A percentile compares a stretch with the other conserved stretches of the same genome.
These are phyloP conservation scores for Beauveria bassiana DNA, from an alignment of 2,329 filamentous ascomycete genomes.

Conservation along the genomic window DNA sequence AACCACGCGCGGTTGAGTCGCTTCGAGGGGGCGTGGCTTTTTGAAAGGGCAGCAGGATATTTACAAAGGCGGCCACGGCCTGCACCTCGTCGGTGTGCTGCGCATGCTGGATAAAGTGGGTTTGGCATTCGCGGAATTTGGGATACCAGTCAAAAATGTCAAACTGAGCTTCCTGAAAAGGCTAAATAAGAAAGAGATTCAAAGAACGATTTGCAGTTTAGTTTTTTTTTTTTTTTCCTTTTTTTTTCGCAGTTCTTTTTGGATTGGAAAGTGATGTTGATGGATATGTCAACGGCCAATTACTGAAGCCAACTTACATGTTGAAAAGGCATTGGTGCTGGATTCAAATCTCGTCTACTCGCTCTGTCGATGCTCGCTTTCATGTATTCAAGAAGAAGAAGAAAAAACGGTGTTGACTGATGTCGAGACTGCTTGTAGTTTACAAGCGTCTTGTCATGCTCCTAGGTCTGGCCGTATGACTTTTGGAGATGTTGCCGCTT, in stretches of 20 bases:
- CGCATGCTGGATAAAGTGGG: constrained; percentile 85
- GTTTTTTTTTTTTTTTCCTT: too few species aligned
- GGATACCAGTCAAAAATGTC: constrained; percentile 92
- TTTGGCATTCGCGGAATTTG: constrained; percentile 80
- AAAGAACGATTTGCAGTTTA: not conserved
- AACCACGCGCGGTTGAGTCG: constrained; percentile 13
- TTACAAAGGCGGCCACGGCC: constrained; percentile 81
- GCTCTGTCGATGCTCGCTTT: not conserved
- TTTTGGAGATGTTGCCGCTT: too few species aligned
- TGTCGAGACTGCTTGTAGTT: not conserved
- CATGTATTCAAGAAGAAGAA: not conserved
- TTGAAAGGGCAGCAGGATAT: constrained; percentile 86
- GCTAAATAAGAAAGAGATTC: constrained; percentile 21
- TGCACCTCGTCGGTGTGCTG: constrained; percentile 79
- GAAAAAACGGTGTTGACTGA: not conserved
- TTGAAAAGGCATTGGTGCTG: constrained; percentile 13
- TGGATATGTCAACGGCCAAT: too few species aligned
- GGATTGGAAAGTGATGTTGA: too few species aligned
- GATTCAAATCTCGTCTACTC: not conserved
- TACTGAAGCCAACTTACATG: constrained; percentile 14
- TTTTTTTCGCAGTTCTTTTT: too few species aligned
- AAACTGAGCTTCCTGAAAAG: constrained; percentile 46
- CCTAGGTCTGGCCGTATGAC: not conserved
- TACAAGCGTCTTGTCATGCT: not conserved
- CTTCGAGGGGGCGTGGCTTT: constrained; percentile 30